Evolutionary conservation across 1,284 basidiomycete species (phyloP).

Genomic region (Coniferiporia weirii): DNA sequence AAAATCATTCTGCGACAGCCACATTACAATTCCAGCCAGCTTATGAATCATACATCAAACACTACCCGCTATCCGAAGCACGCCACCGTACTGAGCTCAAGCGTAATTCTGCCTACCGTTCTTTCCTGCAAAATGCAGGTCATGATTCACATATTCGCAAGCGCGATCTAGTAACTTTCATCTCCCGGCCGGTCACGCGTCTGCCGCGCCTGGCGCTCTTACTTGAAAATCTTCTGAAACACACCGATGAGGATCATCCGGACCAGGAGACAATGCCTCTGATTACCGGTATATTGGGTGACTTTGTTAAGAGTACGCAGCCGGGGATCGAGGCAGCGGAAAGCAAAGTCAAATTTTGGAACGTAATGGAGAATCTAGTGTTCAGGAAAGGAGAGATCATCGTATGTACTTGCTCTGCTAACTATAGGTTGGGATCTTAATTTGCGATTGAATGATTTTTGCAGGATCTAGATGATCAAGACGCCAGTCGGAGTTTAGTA

Average conservation of each 20-base stretch:
- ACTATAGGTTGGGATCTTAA: not conserved
- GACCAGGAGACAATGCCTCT: constrained; percentile 67
- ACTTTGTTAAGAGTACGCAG: constrained; percentile 71
- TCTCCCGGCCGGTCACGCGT: constrained; percentile 78
- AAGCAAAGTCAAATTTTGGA: constrained; percentile 79
- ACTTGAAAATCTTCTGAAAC: constrained; percentile 62
- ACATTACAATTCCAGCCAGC: constrained; percentile 47
- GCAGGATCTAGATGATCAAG: constrained; percentile 75
- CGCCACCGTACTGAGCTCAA: constrained; percentile 68
- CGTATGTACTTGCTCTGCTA: constrained; percentile 35
- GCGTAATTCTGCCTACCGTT: constrained; percentile 57
- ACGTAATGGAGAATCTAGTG: constrained; percentile 63
- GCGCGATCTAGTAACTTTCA: constrained; percentile 74
- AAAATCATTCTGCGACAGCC: constrained; percentile 23
- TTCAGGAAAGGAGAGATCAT: constrained; percentile 76
- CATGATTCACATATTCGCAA: constrained; percentile 65
- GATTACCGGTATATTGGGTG: constrained; percentile 53
- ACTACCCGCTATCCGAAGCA: constrained; percentile 78
- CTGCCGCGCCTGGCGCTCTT: constrained; percentile 71
- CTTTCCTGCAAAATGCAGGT: constrained; percentile 58
- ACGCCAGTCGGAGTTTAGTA: constrained; percentile 65
- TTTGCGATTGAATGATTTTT: not conserved
- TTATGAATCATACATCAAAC: constrained; percentile 77
- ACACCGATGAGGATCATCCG: constrained; percentile 57
- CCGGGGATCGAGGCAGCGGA: constrained; percentile 82